These are phyloP conservation scores for Ogataea methylovora DNA, from an alignment of 805 yeast genomes.

Conservation along the genomic window DNA sequence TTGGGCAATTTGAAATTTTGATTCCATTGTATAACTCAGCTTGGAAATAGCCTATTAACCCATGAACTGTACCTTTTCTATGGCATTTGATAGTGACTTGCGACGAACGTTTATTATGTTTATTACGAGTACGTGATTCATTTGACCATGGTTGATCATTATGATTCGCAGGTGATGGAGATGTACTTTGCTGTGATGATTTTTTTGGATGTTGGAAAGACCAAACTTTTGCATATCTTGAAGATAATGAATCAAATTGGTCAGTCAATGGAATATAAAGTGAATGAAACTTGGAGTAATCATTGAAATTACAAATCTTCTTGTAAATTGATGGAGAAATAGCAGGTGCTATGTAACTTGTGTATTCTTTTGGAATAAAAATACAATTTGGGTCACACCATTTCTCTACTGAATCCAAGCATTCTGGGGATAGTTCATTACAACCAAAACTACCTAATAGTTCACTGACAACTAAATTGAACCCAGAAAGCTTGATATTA, in stretches of 20 bases:
- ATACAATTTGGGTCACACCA: slow-evolving; percentile 39
- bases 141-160: slow-evolving; percentile 1
- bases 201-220: slow-evolving; percentile 39
- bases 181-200: background rate
- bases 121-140: slow-evolving; percentile 4
- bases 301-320: slow-evolving; percentile 15
- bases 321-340: slow-evolving; percentile 47
- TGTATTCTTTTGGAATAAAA: slow-evolving; percentile 55
- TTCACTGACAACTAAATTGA: slow-evolving; percentile 69
- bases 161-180: background rate
- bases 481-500: slow-evolving; percentile 19
- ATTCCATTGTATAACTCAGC: slow-evolving; percentile 60
- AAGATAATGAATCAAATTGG: slow-evolving; percentile 33
- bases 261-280: slow-evolving; percentile 23
- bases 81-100: slow-evolving; percentile 32
- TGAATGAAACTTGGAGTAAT: slow-evolving; percentile 12
- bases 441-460: slow-evolving; percentile 88
- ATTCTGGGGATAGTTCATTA: slow-evolving; percentile 85
- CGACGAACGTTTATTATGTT: slow-evolving; percentile 13
- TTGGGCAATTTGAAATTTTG: slow-evolving; percentile 43
- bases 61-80: slow-evolving; percentile 55
- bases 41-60: slow-evolving; percentile 68
- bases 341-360: slow-evolving; percentile 60
- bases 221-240: slow-evolving; percentile 51
- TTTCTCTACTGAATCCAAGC: slow-evolving; percentile 39